Base-by-base conservation (phyloP, 139 green algal species). In the Auxenochlorella pyrenoidosa region DNA sequence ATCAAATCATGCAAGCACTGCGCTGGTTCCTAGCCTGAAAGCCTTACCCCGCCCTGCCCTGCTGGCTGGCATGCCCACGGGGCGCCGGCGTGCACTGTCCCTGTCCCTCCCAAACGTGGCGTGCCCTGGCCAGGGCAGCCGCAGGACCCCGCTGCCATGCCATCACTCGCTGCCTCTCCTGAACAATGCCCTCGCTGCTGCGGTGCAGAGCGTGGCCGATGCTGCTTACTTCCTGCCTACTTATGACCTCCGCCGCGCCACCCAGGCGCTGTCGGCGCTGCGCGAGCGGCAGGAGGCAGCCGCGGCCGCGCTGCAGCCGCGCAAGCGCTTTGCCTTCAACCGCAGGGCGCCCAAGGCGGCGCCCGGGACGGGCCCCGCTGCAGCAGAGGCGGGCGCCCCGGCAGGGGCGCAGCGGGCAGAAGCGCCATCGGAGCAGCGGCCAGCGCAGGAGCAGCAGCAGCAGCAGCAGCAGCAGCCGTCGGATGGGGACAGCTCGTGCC, bases 161-260 rank as follows among this genome's bases (percentile, higher is more conserved):
- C 22, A 34, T 71, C 21, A 13, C 6, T 24, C 16, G 2, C 54
- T 63, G 24, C 6, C n/a, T n/a, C n/a, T n/a, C n/a, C n/a, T n/a
- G n/a, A n/a, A n/a, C n/a, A n/a, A n/a, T n/a, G n/a, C n/a, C n/a
- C n/a, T n/a, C n/a, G n/a, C n/a, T n/a, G 63, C 63, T 36, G 28
- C 63, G 36, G 4, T 88, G 89, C 75, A 92, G 84, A 71, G 54
- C 1, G 66, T 90, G 28, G 91, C 95, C 15, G 88, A 91, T 19
- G 95, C 94, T 21, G 90, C 92, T 34, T 97, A 97, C 90, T 97
- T 94, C 89, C 91, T 97, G 24, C 94, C 95, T 0, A 65, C 83
- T 0, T 97, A 95, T 82, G 95, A 97, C 71, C 72, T 91, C 80
- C 92, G 93, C 65, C 88, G 90, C 30, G 88, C 87, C 78, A 90